Evolutionary conservation across 176 grass and related monocot genomes (phyloP).

Genomic region (Alopecurus myosuroides): DNA sequence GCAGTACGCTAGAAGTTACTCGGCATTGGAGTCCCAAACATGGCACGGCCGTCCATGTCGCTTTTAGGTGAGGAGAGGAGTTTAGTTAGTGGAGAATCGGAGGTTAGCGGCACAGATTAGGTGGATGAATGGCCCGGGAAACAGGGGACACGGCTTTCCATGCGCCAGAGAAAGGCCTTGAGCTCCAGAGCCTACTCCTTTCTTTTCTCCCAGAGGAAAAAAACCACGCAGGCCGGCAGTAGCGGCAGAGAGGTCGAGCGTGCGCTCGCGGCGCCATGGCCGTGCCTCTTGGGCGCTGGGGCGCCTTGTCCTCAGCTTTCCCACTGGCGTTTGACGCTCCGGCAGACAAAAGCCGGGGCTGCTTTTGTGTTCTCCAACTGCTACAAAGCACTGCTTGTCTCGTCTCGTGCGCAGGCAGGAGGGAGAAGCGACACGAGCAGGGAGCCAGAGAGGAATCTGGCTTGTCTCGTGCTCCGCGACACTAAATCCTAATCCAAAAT

Average conservation of each 20-base stretch:
- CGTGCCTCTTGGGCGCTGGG: constrained; percentile 9
- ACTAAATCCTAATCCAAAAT: background rate
- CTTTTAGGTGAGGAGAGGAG: constrained; percentile 31
- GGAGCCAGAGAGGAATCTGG: background rate
- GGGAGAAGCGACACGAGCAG: constrained; percentile 2
- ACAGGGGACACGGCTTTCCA: constrained; percentile 85
- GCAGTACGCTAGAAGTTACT: background rate
- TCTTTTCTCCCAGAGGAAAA: background rate
- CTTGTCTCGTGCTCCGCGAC: background rate
- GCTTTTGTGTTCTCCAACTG: constrained; percentile 18
- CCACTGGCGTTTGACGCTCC: background rate
- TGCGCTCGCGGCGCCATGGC: constrained; percentile 1
- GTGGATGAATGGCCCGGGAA: constrained; percentile 38
- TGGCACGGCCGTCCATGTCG: constrained; percentile 4
- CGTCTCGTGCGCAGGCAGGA: background rate
- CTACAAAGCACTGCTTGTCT: background rate
- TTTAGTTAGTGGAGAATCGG: constrained; percentile 34
- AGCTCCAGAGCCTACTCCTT: constrained; percentile 31
- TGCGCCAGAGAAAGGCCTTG: constrained; percentile 33
- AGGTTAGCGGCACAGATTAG: constrained; percentile 25
- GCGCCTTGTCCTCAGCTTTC: constrained; percentile 16
- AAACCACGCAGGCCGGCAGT: background rate
- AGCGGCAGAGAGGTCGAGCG: background rate
- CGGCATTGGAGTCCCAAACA: background rate
- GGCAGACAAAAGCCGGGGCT: background rate